Base-by-base conservation (phyloP, 1,139 yeast species). In the Yamadazyma pseudoaaseri region DNA sequence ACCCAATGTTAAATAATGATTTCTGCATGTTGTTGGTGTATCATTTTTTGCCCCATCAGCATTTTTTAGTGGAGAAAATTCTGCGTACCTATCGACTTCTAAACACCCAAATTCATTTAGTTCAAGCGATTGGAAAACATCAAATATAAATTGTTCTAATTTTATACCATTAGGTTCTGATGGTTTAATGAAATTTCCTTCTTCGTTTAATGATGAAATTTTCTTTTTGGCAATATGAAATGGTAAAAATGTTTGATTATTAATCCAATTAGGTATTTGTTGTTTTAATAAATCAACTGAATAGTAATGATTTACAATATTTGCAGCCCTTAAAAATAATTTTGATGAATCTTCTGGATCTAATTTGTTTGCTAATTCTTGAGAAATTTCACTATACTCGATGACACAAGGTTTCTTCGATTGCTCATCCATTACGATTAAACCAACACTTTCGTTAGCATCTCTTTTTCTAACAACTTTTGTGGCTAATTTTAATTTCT, bases 251-350 rank as follows among this genome's bases (percentile, higher is more conserved):
- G 78, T 70, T 52, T 76, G 79, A 13, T 83, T 75, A 5, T 71
- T 60, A 37, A 78, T 76, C 97, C 97, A 90, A 29, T 66, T 52
- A 6, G 86, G 82, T 37, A 89, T 69, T 62, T 68, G 68, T 29
- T 62, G 50, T 20, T 65, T 60, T 50, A 94, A 67, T 50, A 89
- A 75, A 17, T 75, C 81, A 31, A 86, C 86, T 5, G 92, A 82
- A 62, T 92, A 94, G 63, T 90, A 94, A 61, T 94, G 98, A 56
- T 94, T 94, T 39, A 92, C 99, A 45, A 94, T 94, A 61, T 94
- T 94, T 16, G 97, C 99, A 6, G 97, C 97, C 48, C 98, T 75
- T 52, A 87, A 75, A 47, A 76, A 77, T 41, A 94, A 70, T 45
- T 82, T 70, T 7, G 69, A 64, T 4, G 63, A 48, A 49, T 79